Evolutionary conservation across 768 basidiomycete species (phyloP).

Genomic region (Panaeolus cyanescens): DNA sequence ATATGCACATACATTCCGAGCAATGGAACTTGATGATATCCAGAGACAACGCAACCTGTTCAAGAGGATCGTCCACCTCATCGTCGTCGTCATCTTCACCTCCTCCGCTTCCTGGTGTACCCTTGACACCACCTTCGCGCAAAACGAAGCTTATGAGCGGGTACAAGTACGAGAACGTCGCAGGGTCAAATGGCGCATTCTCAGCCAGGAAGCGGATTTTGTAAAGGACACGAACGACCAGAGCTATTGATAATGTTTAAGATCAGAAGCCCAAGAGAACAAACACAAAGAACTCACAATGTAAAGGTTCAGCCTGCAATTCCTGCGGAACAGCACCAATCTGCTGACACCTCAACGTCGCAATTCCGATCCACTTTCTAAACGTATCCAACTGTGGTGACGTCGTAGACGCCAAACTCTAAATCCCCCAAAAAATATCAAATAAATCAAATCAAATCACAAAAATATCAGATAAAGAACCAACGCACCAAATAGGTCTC

Average conservation of each 20-base stretch:
- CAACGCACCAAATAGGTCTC: conserved; percentile 75
- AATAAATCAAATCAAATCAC: conserved; percentile 5
- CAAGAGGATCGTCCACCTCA: conserved; percentile 74
- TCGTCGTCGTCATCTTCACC: conserved; percentile 14
- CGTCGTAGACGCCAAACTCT: conserved; percentile 73
- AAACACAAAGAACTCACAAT: conserved; percentile 43
- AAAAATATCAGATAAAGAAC: conserved; percentile 1
- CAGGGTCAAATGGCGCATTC: conserved; percentile 78
- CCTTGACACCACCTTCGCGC: conserved; percentile 64
- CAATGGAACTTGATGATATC: conserved; percentile 73
- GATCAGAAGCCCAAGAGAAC: neutral
- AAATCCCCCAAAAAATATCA: neutral
- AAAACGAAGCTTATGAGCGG: conserved; percentile 76
- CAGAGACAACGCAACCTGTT: conserved; percentile 75
- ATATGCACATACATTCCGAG: conserved; percentile 70
- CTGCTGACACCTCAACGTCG: conserved; percentile 75
- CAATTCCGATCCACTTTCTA: conserved; percentile 77
- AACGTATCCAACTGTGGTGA: conserved; percentile 74
- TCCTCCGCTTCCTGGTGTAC: conserved; percentile 16
- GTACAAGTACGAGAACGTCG: conserved; percentile 82
- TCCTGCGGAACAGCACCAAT: conserved; percentile 71
- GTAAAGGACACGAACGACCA: conserved; percentile 85
- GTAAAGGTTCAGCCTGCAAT: conserved; percentile 69
- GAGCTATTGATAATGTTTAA: conserved; percentile 42
- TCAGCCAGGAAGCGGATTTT: conserved; percentile 81